A percentile compares a stretch with the other conserved stretches of the same genome.
Evolutionary conservation across 164 flowering plant species (phyloP).

Genomic region (Liriodendron chinense): DNA sequence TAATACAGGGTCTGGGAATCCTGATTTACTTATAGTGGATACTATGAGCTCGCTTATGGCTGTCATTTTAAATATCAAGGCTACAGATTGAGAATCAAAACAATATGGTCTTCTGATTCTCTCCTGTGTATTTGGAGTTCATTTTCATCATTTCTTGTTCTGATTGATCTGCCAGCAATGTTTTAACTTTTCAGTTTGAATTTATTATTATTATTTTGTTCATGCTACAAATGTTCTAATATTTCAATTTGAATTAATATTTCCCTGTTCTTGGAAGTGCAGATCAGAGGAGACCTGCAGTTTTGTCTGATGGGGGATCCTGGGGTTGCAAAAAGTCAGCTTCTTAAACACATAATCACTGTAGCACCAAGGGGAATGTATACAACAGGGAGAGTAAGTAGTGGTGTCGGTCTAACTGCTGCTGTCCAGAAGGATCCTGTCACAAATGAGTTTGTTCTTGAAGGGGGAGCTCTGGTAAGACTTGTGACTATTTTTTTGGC

Average conservation of each 20-base stretch:
- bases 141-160: no score
- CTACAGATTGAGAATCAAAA: no score
- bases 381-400: conserved; percentile 97
- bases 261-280: conserved; percentile 29
- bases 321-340: conserved; percentile 99
- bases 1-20: not conserved
- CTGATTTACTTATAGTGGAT: not conserved
- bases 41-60: not conserved
- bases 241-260: not conserved
- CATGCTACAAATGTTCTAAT: not conserved
- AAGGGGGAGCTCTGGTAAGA: conserved; percentile 98
- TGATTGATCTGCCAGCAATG: no score
- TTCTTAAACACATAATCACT: conserved; percentile 92
- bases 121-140: no score
- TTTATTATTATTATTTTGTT: no score
- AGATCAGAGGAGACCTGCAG: conserved; percentile 98
- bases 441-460: conserved; percentile 96
- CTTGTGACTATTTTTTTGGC: not conserved
- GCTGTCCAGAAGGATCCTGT: conserved; percentile 98
- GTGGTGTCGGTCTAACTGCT: conserved; percentile 99
- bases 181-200: no score
- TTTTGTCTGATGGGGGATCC: conserved; percentile 99
- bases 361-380: conserved; percentile 99
- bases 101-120: no score
- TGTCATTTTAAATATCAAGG: not conserved